A percentile compares a stretch with the other conserved stretches of the same genome.
Evolutionary conservation across 805 yeast genomes (phyloP).

Genomic region (Blastobotrys chiropterorum): DNA sequence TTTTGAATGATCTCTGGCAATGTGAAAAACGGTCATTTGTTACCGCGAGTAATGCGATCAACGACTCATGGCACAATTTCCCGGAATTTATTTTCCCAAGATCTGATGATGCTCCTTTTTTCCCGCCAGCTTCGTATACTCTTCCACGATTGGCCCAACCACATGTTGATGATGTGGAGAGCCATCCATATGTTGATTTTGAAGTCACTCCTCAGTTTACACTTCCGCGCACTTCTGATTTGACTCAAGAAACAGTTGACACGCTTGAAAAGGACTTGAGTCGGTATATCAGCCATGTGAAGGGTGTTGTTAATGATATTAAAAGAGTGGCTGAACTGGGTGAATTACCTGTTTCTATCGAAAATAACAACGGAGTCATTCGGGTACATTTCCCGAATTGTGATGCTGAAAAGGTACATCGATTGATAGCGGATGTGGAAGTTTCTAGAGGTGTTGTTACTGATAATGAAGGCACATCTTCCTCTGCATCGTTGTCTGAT

Average conservation of each 20-base stretch:
- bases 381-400: conserved; percentile 69
- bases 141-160: no score
- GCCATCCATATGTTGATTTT: conserved; percentile 55
- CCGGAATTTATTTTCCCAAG: no score
- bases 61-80: no score
- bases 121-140: no score
- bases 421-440: conserved; percentile 51
- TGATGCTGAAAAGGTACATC: conserved; percentile 51
- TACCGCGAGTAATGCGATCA: no score
- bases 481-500: conserved; percentile 1
- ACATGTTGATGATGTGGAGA: no score
- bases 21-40: no score
- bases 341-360: conserved; percentile 53
- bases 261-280: conserved; percentile 34
- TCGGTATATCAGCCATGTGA: conserved; percentile 29
- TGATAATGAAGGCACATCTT: conserved; percentile 12
- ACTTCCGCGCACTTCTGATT: conserved; percentile 36
- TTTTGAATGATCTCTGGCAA: no score
- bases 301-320: conserved; percentile 38
- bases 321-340: conserved; percentile 51
- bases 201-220: conserved; percentile 36
- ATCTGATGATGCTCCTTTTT: no score
- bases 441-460: conserved; percentile 51
- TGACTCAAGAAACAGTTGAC: conserved; percentile 41
- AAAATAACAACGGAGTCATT: conserved; percentile 33